phyloP scores from a whole-genome alignment of 441 rosid genomes.

The Lepidium campestre region DNA sequence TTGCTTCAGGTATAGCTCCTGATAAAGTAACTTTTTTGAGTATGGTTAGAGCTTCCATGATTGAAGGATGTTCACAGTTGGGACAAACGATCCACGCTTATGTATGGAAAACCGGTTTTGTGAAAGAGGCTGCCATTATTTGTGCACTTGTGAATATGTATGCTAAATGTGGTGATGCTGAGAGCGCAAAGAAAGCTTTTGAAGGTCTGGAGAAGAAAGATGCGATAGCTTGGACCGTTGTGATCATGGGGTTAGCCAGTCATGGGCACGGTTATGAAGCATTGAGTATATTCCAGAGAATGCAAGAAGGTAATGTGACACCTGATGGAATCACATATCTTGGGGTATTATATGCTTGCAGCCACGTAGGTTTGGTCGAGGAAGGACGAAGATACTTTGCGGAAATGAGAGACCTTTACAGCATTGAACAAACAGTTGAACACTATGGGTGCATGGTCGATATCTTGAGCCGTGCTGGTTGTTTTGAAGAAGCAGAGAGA shows the following conservation, averaged over 20 bases:
- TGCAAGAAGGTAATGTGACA: conserved; percentile 23
- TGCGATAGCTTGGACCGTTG: conserved; percentile 30
- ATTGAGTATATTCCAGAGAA: conserved; percentile 26
- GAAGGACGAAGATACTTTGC: conserved; percentile 31
- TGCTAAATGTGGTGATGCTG: conserved; percentile 28
- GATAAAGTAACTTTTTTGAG: conserved; percentile 35
- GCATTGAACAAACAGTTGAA: conserved; percentile 26
- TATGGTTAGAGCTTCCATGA: conserved; percentile 25
- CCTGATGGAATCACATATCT: conserved; percentile 35
- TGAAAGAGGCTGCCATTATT: conserved; percentile 21
- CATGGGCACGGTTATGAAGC: conserved; percentile 36
- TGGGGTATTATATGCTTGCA: conserved; percentile 32
- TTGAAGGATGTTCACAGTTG: conserved; percentile 16
- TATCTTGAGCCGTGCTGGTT: conserved; percentile 35
- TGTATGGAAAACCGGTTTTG: conserved; percentile 18
- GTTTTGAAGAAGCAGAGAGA: conserved; percentile 30
- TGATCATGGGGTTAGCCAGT: conserved; percentile 33
- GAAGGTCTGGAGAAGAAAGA: conserved; percentile 27
- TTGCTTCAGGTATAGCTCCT: conserved; percentile 16
- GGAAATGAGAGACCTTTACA: conserved; percentile 25
- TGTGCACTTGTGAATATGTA: conserved; percentile 33
- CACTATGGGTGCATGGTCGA: conserved; percentile 41
- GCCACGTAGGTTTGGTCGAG: conserved; percentile 28
- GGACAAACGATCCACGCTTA: conserved; percentile 17
- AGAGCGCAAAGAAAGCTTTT: conserved; percentile 9